Evolutionary conservation across 108 stramenopile genomes (phyloP).

Genomic region (Aureococcus anophagefferens): DNA sequence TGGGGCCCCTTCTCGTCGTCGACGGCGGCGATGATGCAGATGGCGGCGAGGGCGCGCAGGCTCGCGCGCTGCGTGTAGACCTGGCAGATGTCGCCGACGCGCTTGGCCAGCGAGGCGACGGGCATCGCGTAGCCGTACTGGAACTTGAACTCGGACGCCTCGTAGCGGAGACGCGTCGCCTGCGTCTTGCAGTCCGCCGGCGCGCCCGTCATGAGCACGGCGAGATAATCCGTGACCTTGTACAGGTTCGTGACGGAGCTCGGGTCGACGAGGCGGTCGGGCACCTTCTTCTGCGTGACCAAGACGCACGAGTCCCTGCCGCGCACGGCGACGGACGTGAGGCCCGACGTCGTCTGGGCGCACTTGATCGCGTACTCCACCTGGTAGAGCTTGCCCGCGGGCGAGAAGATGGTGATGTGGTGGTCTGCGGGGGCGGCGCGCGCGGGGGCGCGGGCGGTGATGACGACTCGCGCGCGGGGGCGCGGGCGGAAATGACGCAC

Average conservation of each 20-base stretch:
- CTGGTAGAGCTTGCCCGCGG: slow-evolving; percentile 96
- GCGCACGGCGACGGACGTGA: slow-evolving; percentile 87
- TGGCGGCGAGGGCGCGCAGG: slow-evolving; percentile 79
- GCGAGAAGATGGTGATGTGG: slow-evolving; percentile 96
- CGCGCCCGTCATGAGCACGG: slow-evolving; percentile 84
- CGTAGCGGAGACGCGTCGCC: slow-evolving; percentile 80
- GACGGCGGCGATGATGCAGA: slow-evolving; percentile 77
- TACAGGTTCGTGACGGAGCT: slow-evolving; percentile 75
- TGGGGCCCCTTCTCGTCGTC: slow-evolving; percentile 95
- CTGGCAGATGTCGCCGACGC: slow-evolving; percentile 95
- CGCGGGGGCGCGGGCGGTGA: too few relatives aligned
- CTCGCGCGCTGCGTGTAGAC: slow-evolving; percentile 91
- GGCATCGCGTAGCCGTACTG: slow-evolving; percentile 92
- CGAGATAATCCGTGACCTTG: slow-evolving; percentile 70
- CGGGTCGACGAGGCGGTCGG: slow-evolving; percentile 85
- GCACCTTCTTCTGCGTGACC: slow-evolving; percentile 96
- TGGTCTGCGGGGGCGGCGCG: slow-evolving; percentile 55
- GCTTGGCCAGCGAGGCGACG: slow-evolving; percentile 69
- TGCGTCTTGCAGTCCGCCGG: slow-evolving; percentile 59
- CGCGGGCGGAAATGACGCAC: too few relatives aligned
- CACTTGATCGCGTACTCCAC: slow-evolving; percentile 99
- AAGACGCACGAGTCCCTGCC: slow-evolving; percentile 75
- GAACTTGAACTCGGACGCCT: slow-evolving; percentile 86
- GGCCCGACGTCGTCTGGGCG: slow-evolving; percentile 69
- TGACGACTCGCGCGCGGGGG: too few relatives aligned